Evolutionary conservation across 495 filamentous ascomycete species (phyloP).

Genomic region (Platismatia glauca): DNA sequence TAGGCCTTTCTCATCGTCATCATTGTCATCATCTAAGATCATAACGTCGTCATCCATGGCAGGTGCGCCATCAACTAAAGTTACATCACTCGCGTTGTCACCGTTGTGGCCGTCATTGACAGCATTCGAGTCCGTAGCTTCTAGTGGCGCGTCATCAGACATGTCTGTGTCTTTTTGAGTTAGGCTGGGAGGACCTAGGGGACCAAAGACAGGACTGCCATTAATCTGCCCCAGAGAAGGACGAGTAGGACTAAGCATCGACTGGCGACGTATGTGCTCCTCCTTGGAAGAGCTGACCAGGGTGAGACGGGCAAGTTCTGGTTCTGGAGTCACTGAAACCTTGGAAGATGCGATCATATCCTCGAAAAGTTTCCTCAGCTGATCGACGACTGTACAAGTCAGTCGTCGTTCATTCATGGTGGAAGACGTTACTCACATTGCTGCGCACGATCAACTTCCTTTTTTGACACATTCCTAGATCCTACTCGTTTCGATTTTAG

Average conservation of each 20-base stretch:
- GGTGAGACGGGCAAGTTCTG: conserved; percentile 75
- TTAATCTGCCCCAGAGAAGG: conserved; percentile 44
- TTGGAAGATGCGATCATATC: conserved; percentile 53
- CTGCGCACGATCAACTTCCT: conserved; percentile 59
- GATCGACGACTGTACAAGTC: conserved; percentile 49
- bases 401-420: conserved; percentile 3
- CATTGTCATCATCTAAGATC: conserved; percentile 29
- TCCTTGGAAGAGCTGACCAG: conserved; percentile 55
- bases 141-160: conserved; percentile 25
- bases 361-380: conserved; percentile 64
- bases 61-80: conserved; percentile 38
- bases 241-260: conserved; percentile 38
- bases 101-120: conserved; percentile 27
- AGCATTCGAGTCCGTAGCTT: conserved; percentile 25
- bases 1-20: conserved; percentile 21
- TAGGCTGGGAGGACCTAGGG: conserved; percentile 32
- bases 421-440: conserved; percentile 49
- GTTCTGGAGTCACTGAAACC: conserved; percentile 54
- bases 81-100: conserved; percentile 40
- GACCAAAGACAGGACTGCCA: conserved; percentile 44
- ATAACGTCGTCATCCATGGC: conserved; percentile 36
- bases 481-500: conserved; percentile 59
- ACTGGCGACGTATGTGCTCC: conserved; percentile 47
- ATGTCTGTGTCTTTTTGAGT: conserved; percentile 21
- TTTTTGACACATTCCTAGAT: conserved; percentile 45